Evolutionary conservation across 1,139 yeast genomes (phyloP).

Genomic region (Saccharomyces pastorianus): DNA sequence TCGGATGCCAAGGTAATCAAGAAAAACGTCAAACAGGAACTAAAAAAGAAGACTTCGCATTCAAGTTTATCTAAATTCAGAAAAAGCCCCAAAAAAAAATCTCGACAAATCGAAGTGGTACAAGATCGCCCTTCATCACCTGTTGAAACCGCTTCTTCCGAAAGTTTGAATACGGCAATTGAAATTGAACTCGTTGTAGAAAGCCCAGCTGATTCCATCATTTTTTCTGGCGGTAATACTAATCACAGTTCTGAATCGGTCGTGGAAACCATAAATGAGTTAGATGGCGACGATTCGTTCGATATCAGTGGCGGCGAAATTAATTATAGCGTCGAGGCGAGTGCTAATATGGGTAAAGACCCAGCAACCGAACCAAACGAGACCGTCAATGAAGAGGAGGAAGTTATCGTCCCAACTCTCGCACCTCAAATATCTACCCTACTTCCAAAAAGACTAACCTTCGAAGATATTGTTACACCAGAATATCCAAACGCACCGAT

Average conservation of each 20-base stretch:
- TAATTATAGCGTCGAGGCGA: neutral
- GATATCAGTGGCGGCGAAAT: slow-evolving; percentile 8
- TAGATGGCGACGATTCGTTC: slow-evolving; percentile 16
- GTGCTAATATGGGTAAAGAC: neutral
- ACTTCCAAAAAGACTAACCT: slow-evolving; percentile 31
- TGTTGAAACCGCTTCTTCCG: neutral
- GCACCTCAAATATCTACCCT: slow-evolving; percentile 1
- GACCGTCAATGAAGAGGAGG: neutral
- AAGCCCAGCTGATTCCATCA: neutral
- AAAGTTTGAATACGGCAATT: neutral
- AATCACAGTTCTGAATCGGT: slow-evolving; percentile 1
- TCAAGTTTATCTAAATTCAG: slow-evolving; percentile 11
- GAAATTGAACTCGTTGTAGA: neutral
- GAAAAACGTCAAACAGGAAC: slow-evolving; percentile 6
- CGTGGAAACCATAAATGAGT: slow-evolving; percentile 12
- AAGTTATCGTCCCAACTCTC: neutral
- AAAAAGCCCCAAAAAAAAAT: slow-evolving; percentile 8
- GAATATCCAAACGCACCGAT: slow-evolving; percentile 58
- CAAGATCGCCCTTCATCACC: neutral
- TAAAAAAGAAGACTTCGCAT: slow-evolving; percentile 10
- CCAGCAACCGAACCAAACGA: neutral
- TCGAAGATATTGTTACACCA: slow-evolving; percentile 30
- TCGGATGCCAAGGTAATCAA: neutral
- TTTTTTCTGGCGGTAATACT: neutral
- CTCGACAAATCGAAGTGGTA: neutral